Evolutionary conservation across 2,329 filamentous ascomycete genomes (phyloP).

Genomic region (Fusarium sp.): DNA sequence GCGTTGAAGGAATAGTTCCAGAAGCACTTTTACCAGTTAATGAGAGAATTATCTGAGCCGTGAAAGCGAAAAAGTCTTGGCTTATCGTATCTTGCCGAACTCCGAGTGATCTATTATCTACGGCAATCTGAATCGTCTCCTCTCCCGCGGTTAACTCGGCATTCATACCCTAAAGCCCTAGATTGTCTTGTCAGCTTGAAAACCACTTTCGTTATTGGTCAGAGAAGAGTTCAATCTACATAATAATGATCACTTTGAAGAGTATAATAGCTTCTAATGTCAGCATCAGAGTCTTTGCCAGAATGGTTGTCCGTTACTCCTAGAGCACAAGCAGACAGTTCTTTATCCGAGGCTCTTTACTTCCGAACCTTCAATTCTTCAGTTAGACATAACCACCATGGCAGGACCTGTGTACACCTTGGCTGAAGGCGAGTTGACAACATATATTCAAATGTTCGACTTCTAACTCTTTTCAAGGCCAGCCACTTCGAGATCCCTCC

Average conservation of each 20-base stretch:
- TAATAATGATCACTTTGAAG: not conserved
- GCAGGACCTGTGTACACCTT: not conserved
- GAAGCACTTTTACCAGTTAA: not conserved
- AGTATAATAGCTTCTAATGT: not conserved
- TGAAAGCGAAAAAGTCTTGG: not conserved
- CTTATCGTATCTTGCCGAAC: not conserved
- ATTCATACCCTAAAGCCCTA: not conserved
- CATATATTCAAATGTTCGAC: not conserved
- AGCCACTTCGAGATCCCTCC: not conserved
- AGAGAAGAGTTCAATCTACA: rapidly evolving
- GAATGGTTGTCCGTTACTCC: rapidly evolving
- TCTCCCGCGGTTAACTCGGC: not conserved
- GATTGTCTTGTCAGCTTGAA: not conserved
- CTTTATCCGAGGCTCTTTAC: not conserved
- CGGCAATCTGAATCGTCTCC: not conserved
- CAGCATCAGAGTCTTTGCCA: not conserved
- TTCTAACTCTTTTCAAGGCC: not conserved
- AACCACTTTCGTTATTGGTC: not conserved
- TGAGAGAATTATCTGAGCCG: not conserved
- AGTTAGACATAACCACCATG: not conserved
- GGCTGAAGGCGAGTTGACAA: not conserved
- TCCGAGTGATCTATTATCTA: not conserved
- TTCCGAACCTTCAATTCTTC: not conserved
- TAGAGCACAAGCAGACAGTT: not conserved
- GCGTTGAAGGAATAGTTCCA: not conserved